phyloP scores from a whole-genome alignment of 1,284 basidiomycete species.

The Ustilago xerochloae region DNA sequence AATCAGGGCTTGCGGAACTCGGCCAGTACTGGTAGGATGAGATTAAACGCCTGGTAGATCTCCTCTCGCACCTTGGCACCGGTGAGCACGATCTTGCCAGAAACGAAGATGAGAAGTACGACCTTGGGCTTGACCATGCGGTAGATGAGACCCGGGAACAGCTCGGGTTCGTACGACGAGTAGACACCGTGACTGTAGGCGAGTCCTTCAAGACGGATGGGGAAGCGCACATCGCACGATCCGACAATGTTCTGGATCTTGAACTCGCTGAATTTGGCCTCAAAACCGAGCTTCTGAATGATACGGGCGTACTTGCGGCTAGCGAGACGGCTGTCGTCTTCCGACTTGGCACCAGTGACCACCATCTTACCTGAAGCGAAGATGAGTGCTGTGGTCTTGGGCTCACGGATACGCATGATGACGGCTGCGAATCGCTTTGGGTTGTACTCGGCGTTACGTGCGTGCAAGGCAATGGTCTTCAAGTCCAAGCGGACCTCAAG shows the following conservation, averaged over 20 bases:
- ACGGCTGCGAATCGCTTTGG: conserved; percentile 99
- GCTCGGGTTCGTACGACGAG: conserved; percentile 96
- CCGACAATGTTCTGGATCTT: conserved; percentile 99
- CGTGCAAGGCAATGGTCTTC: conserved; percentile 98
- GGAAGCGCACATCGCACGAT: conserved; percentile 96
- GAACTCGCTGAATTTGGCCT: conserved; percentile 99
- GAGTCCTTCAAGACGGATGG: conserved; percentile 95
- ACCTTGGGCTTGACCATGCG: conserved; percentile 99
- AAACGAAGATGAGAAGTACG: conserved; percentile 97
- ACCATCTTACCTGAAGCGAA: conserved; percentile 99
- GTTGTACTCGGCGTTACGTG: conserved; percentile 98
- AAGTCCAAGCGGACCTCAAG: conserved; percentile 95
- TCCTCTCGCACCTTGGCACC: conserved; percentile 99
- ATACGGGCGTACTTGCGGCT: conserved; percentile 99
- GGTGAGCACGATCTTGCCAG: conserved; percentile 98
- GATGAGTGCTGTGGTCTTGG: conserved; percentile 98
- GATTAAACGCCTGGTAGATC: conserved; percentile 99
- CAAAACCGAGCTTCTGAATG: conserved; percentile 99
- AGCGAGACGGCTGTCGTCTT: conserved; percentile 95
- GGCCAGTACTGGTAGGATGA: conserved; percentile 79
- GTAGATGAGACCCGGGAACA: conserved; percentile 99
- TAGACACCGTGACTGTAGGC: conserved; percentile 99
- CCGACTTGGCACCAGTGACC: conserved; percentile 98
- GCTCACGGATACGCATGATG: conserved; percentile 99
- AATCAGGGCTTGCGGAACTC: conserved; percentile 69